A percentile compares a stretch with the other conserved stretches of the same genome.
Conservation (phyloP, 345 rosid species). For the Boechera retrofracta region DNA sequence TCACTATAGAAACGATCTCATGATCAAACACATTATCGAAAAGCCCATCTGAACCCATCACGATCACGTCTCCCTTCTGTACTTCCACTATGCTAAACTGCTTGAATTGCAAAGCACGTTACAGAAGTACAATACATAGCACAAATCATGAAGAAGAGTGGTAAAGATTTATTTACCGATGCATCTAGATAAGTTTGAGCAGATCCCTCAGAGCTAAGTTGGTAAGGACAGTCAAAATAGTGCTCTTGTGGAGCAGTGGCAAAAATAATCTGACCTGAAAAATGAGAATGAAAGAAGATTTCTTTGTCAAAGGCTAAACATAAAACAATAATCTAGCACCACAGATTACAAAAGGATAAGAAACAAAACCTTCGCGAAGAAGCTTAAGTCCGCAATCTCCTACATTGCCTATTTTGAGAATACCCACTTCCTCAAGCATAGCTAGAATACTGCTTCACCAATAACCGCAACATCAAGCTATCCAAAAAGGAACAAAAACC, state of each 20-base stretch:
- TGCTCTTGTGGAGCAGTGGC: constrained; percentile 86
- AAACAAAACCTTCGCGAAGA: constrained; percentile 62
- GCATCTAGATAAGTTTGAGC: constrained; percentile 90
- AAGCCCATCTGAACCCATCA: constrained; percentile 94
- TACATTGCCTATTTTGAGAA: constrained; percentile 70
- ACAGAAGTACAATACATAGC: not conserved
- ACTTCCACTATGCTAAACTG: constrained; percentile 74
- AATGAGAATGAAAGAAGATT: constrained; percentile 11
- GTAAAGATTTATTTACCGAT: constrained; percentile 53
- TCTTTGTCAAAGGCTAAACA: constrained; percentile 10
- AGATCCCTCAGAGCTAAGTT: constrained; percentile 75
- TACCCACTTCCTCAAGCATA: constrained; percentile 73
- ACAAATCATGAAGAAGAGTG: not conserved
- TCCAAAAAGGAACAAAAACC: not conserved
- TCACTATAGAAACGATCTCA: constrained; percentile 68
- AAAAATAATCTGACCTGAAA: constrained; percentile 67
- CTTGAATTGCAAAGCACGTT: constrained; percentile 16
- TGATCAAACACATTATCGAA: constrained; percentile 83
- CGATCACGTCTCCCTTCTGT: constrained; percentile 65
- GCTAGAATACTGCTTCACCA: constrained; percentile 66
- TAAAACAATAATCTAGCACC: not conserved
- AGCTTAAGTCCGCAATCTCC: constrained; percentile 90
- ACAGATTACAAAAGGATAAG: not conserved
- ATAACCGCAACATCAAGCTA: constrained; percentile 35
- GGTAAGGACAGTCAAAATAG: constrained; percentile 90